Conservation (phyloP, 2,329 filamentous ascomycete species). For the Aspergillus sojae region DNA sequence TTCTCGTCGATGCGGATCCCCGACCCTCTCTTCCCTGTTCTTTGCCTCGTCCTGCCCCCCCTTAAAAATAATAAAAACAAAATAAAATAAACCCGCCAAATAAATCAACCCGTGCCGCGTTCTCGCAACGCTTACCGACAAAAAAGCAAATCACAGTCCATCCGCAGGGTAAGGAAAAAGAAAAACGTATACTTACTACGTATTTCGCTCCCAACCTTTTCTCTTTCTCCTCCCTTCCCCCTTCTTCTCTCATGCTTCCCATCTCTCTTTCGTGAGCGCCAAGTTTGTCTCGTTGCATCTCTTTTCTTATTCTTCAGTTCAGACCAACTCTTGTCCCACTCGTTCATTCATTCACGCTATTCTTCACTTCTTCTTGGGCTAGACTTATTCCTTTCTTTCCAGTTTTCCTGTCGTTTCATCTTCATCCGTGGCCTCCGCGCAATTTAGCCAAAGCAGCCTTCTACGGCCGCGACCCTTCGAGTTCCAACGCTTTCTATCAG, state of each 20-base stretch:
- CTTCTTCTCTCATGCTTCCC: constrained; percentile 8
- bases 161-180: constrained; percentile 6
- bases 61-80: neutral
- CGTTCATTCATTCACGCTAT: constrained; percentile 23
- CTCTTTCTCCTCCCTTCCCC: constrained; percentile 2
- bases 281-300: neutral
- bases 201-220: constrained; percentile 9
- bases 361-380: constrained; percentile 18
- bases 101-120: constrained; percentile 2
- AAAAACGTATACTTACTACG: constrained; percentile 10
- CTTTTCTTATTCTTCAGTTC: constrained; percentile 10
- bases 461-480: constrained; percentile 52
- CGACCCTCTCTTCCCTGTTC: constrained; percentile 12
- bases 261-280: constrained; percentile 9
- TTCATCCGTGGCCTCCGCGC: constrained; percentile 46
- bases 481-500: constrained; percentile 49
- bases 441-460: constrained; percentile 46
- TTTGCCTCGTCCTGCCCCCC: constrained; percentile 5
- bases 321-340: constrained; percentile 32
- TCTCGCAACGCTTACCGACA: constrained; percentile 3
- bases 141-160: neutral
- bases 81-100: neutral
- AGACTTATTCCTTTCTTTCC: constrained; percentile 17
- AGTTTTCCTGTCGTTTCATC: constrained; percentile 21
- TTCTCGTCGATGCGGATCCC: constrained; percentile 16